Base-by-base conservation (phyloP, 805 yeast species). In the Nematodospora valgi region DNA sequence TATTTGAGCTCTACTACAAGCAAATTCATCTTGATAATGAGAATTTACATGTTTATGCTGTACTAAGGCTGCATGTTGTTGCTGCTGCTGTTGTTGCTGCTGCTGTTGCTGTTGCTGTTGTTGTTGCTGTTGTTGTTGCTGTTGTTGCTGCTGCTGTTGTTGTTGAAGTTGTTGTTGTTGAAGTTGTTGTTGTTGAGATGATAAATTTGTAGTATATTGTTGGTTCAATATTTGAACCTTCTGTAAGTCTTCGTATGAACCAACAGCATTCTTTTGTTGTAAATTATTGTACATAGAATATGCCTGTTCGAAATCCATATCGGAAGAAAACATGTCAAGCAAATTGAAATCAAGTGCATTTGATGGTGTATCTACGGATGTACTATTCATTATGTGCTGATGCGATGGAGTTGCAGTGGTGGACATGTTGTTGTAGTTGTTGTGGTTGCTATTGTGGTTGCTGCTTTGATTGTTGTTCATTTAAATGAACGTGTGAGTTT, bases 291-390 rank as follows among this genome's bases (percentile, higher is more conserved):
- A 68, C 62, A 64, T 58, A 22, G 53, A 43, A 42, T 64, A 68
- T 9, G 71, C 71, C 50, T 66, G 70, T 52, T 68, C 72, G 35
- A 68, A 67, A 36, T 66, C 65, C 71, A 66, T 66, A 50, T 65
- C 70, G 35, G 54, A 49, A 14, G 63, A 49, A 34, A 62, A 58
- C 56, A 62, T 48, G 34, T 62, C 64, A 19, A 41, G 26, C 18
- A 38, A 32, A 6, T 32, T 32, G 5, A 4, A 22, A 24, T 32
- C 35, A 27, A 27, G 18, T 22, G 16, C 30, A 17, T 15, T 27
- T n/a, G n/a, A n/a, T n/a, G n/a, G n/a, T n/a, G n/a, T n/a, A n/a
- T n/a, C n/a, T n/a, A n/a, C n/a, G n/a, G n/a, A n/a, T n/a, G n/a
- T n/a, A n/a, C n/a, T n/a, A n/a, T n/a, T n/a, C n/a, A n/a, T n/a